These are phyloP conservation scores for Moesziomyces parantarcticus DNA, from an alignment of 1,284 basidiomycete genomes.

Conservation along the genomic window DNA sequence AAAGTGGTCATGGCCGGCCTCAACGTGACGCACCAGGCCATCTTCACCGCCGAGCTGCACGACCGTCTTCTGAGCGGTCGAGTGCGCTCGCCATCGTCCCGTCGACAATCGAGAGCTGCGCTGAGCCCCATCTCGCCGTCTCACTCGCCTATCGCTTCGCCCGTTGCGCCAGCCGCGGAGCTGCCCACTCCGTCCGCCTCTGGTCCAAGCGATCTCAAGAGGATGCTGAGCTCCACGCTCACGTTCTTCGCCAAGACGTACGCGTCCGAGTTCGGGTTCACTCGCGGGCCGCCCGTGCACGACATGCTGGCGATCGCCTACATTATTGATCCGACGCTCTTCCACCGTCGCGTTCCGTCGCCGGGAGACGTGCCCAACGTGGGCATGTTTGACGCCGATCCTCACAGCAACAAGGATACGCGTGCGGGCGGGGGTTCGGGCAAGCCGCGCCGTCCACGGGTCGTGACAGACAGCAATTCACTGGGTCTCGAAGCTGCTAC, in stretches of 20 bases:
- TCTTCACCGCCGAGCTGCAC: conserved; percentile 52
- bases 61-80: conserved; percentile 31
- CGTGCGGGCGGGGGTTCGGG: not conserved
- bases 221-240: conserved; percentile 50
- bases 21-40: conserved; percentile 62
- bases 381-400: conserved; percentile 34
- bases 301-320: conserved; percentile 61
- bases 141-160: conserved; percentile 21
- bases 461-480: conserved; percentile 11
- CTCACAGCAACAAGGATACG: conserved; percentile 35
- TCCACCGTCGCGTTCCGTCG: conserved; percentile 44
- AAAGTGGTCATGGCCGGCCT: conserved; percentile 61
- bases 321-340: conserved; percentile 57
- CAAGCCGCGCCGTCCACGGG: conserved; percentile 2
- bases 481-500: conserved; percentile 15
- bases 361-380: conserved; percentile 35
- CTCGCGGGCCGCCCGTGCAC: conserved; percentile 57
- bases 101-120: conserved; percentile 22
- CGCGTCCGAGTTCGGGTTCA: conserved; percentile 56
- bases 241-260: conserved; percentile 58
- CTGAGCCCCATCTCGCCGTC: conserved; percentile 12
- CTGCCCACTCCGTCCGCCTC: conserved; percentile 13
- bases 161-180: conserved; percentile 13
- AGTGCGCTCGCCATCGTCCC: conserved; percentile 32
- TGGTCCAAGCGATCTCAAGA: conserved; percentile 40